Conservation (phyloP, 1,284 basidiomycete genomes). For the Cronartium ribicola region DNA sequence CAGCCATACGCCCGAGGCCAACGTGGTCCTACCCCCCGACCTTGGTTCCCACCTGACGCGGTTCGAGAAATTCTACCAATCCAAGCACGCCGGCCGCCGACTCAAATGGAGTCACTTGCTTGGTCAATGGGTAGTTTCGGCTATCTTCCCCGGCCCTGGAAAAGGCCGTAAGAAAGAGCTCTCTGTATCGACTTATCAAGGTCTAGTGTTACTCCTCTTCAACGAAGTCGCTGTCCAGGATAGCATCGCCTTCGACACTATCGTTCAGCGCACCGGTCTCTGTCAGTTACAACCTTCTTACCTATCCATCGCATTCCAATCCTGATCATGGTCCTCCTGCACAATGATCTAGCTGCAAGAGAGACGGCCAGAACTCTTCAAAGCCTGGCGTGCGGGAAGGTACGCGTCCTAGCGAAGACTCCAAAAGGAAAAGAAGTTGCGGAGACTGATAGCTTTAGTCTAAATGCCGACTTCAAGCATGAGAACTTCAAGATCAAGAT, state of each 20-base stretch:
- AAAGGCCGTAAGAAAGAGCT: slow-evolving; percentile 72
- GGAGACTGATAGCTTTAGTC: slow-evolving; percentile 70
- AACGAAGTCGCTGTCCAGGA: slow-evolving; percentile 61
- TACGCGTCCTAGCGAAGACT: slow-evolving; percentile 77
- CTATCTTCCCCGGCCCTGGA: slow-evolving; percentile 43
- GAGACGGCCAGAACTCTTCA: slow-evolving; percentile 70
- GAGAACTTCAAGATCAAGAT: slow-evolving; percentile 77
- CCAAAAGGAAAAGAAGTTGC: slow-evolving; percentile 75
- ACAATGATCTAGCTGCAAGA: slow-evolving; percentile 55
- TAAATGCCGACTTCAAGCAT: slow-evolving; percentile 80
- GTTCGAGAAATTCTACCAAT: slow-evolving; percentile 49
- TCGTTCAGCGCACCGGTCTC: slow-evolving; percentile 68
- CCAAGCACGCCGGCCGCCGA: slow-evolving; percentile 48
- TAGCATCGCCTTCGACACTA: slow-evolving; percentile 62
- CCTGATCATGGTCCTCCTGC: not conserved
- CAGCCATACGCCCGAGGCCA: slow-evolving; percentile 45
- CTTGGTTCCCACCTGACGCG: slow-evolving; percentile 36
- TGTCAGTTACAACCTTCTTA: slow-evolving; percentile 56
- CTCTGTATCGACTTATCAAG: slow-evolving; percentile 84
- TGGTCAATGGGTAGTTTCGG: slow-evolving; percentile 47
- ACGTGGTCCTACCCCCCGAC: slow-evolving; percentile 42
- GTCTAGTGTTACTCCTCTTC: slow-evolving; percentile 82
- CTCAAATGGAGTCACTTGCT: slow-evolving; percentile 51
- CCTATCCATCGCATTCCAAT: not conserved
- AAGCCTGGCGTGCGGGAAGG: slow-evolving; percentile 83